Base-by-base conservation (phyloP, 306 rosid genomes). In the Betula pendula region DNA sequence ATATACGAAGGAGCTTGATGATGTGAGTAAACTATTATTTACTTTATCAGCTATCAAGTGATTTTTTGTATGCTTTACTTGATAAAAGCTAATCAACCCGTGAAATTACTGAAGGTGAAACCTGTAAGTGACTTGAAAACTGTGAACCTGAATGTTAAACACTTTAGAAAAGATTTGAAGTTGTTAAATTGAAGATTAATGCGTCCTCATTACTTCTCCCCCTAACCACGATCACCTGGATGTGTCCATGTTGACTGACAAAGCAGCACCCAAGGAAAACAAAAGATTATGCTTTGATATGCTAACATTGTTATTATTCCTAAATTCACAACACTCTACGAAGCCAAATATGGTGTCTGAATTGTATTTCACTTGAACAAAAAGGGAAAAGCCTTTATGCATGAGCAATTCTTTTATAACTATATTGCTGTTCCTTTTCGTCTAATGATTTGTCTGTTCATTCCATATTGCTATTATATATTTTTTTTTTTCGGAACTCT, bases 1-100 rank as follows among this genome's bases (percentile, higher is more conserved):
- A 20, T 90, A 84, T 80, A 68, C 88, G 70, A 89, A 89, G 85
- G 97, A 95, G 72, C 97, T 95, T 81, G 97, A 95, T 68, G 86
- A 88, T 75, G 97, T 90, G 86, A 92, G 99, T 86, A 52, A 76
- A 79, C 51, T 70, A 45, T 25, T 20, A 10, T 48, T 78, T 71
- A 48, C 51, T 55, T 25, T 77, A 67, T 20, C 29, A 60, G 74
- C 49, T 74, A 58, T 62, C n/a, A 55, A 75, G 38, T 55, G 74
- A 71, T 59, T 76, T 76, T 29, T 16, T 33, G 70, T 55, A 38
- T 55, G 44, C 19, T 58, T 65, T 47, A 35, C 24, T 4, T 58
- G 55, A 49, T 72, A 52, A 73, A 70, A 69, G 29, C 8, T 55
- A 73, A 63, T 24, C 55, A 66, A n/a, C 50, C 17, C 70, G 8